A percentile compares a stretch with the other conserved stretches of the same genome.
Evolutionary conservation across 1,284 basidiomycete genomes (phyloP).

Genomic region (Ustilago tritici): DNA sequence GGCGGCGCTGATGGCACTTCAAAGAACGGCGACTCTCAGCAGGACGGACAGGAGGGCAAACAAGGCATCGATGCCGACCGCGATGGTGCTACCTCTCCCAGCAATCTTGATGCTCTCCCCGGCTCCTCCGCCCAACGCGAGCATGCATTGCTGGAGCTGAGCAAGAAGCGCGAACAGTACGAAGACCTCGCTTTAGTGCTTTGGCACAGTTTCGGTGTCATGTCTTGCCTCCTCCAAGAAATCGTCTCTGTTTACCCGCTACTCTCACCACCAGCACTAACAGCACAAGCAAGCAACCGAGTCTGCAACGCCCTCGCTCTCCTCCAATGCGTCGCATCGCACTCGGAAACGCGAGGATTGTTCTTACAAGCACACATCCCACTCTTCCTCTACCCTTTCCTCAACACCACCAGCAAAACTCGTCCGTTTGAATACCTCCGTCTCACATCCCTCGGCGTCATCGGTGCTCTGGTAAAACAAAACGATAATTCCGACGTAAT

Average conservation of each 20-base stretch:
- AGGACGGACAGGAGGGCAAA: not conserved
- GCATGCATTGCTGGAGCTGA: conserved; percentile 80
- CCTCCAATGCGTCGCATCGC: conserved; percentile 86
- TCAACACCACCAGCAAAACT: conserved; percentile 99
- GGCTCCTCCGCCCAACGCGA: conserved; percentile 66
- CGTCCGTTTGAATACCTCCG: conserved; percentile 98
- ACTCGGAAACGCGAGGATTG: conserved; percentile 65
- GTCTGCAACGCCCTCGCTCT: conserved; percentile 99
- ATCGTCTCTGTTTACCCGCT: conserved; percentile 98
- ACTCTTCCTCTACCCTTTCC: conserved; percentile 97
- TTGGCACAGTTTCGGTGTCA: conserved; percentile 99
- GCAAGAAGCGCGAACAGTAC: conserved; percentile 99
- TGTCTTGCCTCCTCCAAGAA: conserved; percentile 97
- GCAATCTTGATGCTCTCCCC: conserved; percentile 48
- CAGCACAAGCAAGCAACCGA: conserved; percentile 97
- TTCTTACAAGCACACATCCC: conserved; percentile 85
- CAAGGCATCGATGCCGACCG: conserved; percentile 10
- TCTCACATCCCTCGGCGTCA: conserved; percentile 96
- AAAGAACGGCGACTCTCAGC: conserved; percentile 13
- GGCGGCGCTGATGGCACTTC: not conserved
- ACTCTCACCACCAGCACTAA: conserved; percentile 93
- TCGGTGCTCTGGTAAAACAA: conserved; percentile 93
- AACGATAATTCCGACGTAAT: conserved; percentile 99
- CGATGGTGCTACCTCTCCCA: conserved; percentile 17
- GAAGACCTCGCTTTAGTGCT: conserved; percentile 97